A percentile compares a stretch with the other conserved stretches of the same genome.
phyloP scores from a whole-genome alignment of 2,329 filamentous ascomycete genomes.

The Penicillium hesseltinei region DNA sequence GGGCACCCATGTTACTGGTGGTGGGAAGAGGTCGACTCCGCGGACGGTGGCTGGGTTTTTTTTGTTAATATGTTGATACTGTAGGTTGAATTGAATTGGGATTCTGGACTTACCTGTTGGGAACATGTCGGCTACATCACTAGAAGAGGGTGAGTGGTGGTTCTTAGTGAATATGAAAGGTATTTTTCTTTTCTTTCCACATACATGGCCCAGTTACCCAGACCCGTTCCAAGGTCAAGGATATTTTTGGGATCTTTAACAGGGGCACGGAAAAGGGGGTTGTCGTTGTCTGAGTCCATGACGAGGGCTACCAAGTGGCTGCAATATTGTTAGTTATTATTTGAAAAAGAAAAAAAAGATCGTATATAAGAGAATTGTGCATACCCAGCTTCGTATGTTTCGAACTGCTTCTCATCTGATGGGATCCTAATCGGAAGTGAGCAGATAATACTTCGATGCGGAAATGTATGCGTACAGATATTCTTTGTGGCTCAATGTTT shows the following conservation, averaged over 20 bases:
- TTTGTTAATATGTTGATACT: background rate
- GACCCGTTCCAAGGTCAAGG: slow-evolving; percentile 7
- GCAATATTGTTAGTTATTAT: background rate
- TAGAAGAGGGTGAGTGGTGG: slow-evolving; percentile 6
- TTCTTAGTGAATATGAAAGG: background rate
- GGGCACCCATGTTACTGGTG: slow-evolving; percentile 25
- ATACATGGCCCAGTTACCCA: slow-evolving; percentile 11
- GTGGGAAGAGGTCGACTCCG: slow-evolving; percentile 28
- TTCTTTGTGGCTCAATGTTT: slow-evolving; percentile 20
- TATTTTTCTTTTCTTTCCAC: background rate
- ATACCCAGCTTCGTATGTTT: slow-evolving; percentile 19
- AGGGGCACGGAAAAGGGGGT: slow-evolving; percentile 15
- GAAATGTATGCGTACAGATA: slow-evolving; percentile 11
- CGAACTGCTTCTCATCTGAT: slow-evolving; percentile 18
- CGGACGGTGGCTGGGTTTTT: slow-evolving; percentile 14
- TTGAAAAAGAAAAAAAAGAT: background rate
- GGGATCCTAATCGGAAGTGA: slow-evolving; percentile 7
- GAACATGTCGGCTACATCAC: slow-evolving; percentile 24
- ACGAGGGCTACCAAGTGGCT: slow-evolving; percentile 17
- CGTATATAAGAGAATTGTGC: background rate
- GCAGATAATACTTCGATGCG: background rate
- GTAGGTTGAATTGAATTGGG: background rate
- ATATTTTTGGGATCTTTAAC: slow-evolving; percentile 9
- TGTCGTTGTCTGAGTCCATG: slow-evolving; percentile 12
- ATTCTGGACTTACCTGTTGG: slow-evolving; percentile 8